These are phyloP conservation scores for Pichia sp. DNA, from an alignment of 1,139 yeast genomes.

Conservation along the genomic window DNA sequence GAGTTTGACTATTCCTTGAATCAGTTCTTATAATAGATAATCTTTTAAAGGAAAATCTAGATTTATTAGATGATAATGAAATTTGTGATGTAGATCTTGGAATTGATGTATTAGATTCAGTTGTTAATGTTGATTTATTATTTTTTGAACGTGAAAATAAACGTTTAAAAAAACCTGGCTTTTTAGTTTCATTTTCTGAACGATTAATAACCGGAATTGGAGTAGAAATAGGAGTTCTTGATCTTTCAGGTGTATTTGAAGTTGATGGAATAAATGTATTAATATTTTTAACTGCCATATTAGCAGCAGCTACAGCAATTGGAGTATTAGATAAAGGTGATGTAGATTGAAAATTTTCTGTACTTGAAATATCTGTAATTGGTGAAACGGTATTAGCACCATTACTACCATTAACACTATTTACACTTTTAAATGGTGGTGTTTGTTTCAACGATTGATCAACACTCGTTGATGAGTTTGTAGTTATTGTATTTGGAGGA, in stretches of 20 bases:
- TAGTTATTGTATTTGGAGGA: background rate
- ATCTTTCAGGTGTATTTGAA: background rate
- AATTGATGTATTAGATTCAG: background rate
- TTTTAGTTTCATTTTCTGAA: background rate
- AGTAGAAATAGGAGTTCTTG: background rate
- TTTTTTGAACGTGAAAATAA: constrained; percentile 10
- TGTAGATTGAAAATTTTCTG: background rate
- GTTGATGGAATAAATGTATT: too few species aligned
- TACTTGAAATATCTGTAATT: constrained; percentile 3
- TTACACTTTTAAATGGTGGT: too few species aligned
- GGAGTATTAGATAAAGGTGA: background rate
- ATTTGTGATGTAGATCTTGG: background rate
- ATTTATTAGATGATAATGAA: constrained; percentile 1
- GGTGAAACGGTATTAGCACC: background rate
- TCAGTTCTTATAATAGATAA: constrained; percentile 1
- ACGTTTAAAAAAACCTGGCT: constrained; percentile 9
- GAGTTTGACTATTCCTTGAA: constrained; percentile 3
- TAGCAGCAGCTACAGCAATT: constrained; percentile 2
- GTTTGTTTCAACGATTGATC: background rate
- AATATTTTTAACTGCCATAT: background rate
- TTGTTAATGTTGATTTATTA: background rate
- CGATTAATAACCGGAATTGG: background rate
- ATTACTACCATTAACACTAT: background rate
- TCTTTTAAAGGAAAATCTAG: constrained; percentile 6
- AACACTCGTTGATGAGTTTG: background rate